Percentiles rank a stretch among this genome's conserved stretches.
These are phyloP conservation scores for Euphorbia schlechtendalii DNA, from an alignment of 441 rosid genomes.

Conservation along the genomic window DNA sequence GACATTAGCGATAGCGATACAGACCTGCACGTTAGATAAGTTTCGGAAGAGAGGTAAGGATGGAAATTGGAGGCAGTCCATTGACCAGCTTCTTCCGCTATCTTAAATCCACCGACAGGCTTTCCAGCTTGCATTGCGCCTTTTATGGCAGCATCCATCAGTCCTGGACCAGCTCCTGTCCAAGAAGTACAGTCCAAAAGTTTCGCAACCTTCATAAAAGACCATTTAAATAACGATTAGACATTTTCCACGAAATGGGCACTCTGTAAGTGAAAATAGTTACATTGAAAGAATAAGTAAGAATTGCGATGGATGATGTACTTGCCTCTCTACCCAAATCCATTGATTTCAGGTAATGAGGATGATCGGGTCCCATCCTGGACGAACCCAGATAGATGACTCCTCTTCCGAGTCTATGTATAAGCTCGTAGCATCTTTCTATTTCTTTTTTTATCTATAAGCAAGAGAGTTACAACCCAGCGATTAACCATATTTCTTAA, in stretches of 20 bases:
- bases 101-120: conserved; percentile 76
- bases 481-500: conserved; percentile 11
- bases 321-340: conserved; percentile 69
- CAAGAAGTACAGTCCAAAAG: conserved; percentile 83
- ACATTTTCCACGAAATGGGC: background rate
- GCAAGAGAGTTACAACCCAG: conserved; percentile 20
- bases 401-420: conserved; percentile 72
- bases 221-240: background rate
- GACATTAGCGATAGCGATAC: background rate
- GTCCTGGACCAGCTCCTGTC: conserved; percentile 95
- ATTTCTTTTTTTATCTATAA: conserved; percentile 77
- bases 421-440: conserved; percentile 56
- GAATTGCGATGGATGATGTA: conserved; percentile 15
- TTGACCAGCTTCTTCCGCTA: conserved; percentile 76
- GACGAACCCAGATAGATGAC: conserved; percentile 79
- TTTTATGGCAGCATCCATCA: conserved; percentile 82
- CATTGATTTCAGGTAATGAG: conserved; percentile 50
- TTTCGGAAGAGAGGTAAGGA: conserved; percentile 66
- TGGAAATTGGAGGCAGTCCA: conserved; percentile 85
- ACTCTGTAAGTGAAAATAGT: background rate
- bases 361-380: conserved; percentile 61
- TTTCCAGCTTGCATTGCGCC: conserved; percentile 79
- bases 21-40: conserved; percentile 86
- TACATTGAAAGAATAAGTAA: background rate
- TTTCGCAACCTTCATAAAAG: conserved; percentile 47